Evolutionary conservation across 2,329 filamentous ascomycete species (phyloP).

Genomic region (Fusarium dlaminii): DNA sequence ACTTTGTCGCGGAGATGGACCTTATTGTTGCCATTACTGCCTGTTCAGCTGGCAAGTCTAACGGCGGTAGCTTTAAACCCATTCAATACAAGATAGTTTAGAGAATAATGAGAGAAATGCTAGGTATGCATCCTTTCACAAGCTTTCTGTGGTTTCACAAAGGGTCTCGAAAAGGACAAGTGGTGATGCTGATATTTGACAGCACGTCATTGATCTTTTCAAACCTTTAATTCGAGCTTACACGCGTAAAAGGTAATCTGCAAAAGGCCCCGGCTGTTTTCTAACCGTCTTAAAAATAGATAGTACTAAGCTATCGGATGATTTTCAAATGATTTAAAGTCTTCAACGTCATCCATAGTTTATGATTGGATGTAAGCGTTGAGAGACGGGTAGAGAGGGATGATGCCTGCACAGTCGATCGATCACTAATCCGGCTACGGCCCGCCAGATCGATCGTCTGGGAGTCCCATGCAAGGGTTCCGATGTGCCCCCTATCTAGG

Average conservation of each 20-base stretch:
- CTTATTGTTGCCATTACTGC: not conserved
- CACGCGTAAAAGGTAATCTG: fast-evolving
- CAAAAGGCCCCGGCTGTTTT: not conserved
- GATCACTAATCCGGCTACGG: not conserved
- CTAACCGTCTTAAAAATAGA: not conserved
- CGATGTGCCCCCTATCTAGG: not conserved
- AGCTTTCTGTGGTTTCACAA: not conserved
- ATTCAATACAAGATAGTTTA: not conserved
- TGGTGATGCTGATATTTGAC: not conserved
- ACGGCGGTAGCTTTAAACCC: not conserved
- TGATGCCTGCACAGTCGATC: not conserved
- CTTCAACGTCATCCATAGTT: not conserved
- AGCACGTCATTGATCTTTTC: not conserved
- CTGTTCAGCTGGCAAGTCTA: not conserved
- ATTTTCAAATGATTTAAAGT: not conserved
- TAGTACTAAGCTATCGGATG: fast-evolving
- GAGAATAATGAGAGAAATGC: not conserved
- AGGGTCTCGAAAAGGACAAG: not conserved
- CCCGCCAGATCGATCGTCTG: not conserved
- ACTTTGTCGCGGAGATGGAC: not conserved
- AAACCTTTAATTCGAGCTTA: not conserved
- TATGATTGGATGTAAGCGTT: fast-evolving
- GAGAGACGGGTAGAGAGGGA: not conserved
- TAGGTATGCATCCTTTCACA: not conserved
- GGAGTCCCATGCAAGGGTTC: not conserved